Percentiles rank a stretch among this genome's conserved stretches.
Conservation (phyloP, 2,329 filamentous ascomycete species). For the Arthrobotrys sphaeroides region DNA sequence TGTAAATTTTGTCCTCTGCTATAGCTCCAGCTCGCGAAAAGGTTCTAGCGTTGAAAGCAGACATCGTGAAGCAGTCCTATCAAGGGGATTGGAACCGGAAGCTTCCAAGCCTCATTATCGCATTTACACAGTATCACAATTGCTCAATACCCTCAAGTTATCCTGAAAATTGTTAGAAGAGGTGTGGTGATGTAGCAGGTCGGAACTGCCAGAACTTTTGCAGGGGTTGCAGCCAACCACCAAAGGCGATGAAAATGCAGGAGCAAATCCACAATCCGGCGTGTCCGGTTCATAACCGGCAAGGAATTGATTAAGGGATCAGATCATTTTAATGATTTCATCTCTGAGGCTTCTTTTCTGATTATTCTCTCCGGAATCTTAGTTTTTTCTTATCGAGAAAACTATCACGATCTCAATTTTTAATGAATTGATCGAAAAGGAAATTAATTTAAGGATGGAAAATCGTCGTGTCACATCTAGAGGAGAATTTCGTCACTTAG, state of each 20-base stretch:
- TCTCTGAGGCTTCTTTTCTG: background rate
- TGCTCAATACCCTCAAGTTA: background rate
- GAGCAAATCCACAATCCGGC: constrained; percentile 20
- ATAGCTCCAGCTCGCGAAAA: background rate
- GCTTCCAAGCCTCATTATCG: constrained; percentile 10
- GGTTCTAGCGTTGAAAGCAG: background rate
- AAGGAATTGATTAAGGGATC: constrained; percentile 1
- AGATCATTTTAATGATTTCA: background rate
- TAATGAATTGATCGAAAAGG: too few relatives aligned
- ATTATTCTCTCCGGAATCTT: background rate
- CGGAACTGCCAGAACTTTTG: constrained; percentile 37
- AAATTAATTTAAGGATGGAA: too few relatives aligned
- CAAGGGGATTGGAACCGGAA: constrained; percentile 5
- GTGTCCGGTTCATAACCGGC: constrained; percentile 6
- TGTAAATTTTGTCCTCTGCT: background rate
- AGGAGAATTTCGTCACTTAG: too few relatives aligned
- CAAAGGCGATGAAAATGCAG: constrained; percentile 23
- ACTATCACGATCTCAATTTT: too few relatives aligned
- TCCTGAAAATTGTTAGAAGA: background rate
- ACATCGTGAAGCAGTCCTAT: background rate
- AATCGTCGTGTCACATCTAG: too few relatives aligned
- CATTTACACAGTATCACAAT: background rate
- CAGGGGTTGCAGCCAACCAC: constrained; percentile 39
- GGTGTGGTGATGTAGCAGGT: constrained; percentile 12
- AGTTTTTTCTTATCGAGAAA: too few relatives aligned